Conservation (phyloP, 495 filamentous ascomycete genomes). For the Lineolata rhizophorae region DNA sequence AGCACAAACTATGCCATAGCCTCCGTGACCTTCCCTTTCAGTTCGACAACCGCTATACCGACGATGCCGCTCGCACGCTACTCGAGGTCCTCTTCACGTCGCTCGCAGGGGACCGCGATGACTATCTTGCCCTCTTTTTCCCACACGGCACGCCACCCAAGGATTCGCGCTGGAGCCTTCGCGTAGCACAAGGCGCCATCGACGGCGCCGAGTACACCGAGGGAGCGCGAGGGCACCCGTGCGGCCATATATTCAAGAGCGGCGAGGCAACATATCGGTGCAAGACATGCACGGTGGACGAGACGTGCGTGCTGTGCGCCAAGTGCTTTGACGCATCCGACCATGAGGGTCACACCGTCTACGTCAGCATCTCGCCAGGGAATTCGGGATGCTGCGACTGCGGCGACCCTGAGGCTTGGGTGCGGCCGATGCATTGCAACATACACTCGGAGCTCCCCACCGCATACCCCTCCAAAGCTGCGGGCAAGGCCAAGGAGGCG, state of each 20-base stretch:
- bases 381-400: conserved; percentile 96
- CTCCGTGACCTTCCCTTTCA: conserved; percentile 49
- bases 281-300: conserved; percentile 73
- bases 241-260: conserved; percentile 84
- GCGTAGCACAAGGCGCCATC: conserved; percentile 69
- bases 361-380: conserved; percentile 62
- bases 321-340: conserved; percentile 83
- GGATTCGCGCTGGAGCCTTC: conserved; percentile 45
- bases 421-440: conserved; percentile 65
- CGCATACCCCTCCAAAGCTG: conserved; percentile 22
- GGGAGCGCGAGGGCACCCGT: conserved; percentile 79
- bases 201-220: conserved; percentile 92
- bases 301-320: conserved; percentile 21
- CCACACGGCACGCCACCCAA: conserved; percentile 38
- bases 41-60: conserved; percentile 49
- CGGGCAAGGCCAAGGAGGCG: conserved; percentile 41
- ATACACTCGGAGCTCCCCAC: conserved; percentile 53
- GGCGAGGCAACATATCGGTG: conserved; percentile 89
- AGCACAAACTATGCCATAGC: conserved; percentile 53
- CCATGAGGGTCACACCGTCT: conserved; percentile 81
- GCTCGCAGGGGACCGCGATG: conserved; percentile 47
- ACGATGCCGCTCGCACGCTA: conserved; percentile 43
- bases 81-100: conserved; percentile 66
- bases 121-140: conserved; percentile 59
- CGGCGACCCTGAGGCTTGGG: conserved; percentile 88